Conservation (phyloP, 2,329 filamentous ascomycete genomes). For the Aspergillus pseudoviridinutans region DNA sequence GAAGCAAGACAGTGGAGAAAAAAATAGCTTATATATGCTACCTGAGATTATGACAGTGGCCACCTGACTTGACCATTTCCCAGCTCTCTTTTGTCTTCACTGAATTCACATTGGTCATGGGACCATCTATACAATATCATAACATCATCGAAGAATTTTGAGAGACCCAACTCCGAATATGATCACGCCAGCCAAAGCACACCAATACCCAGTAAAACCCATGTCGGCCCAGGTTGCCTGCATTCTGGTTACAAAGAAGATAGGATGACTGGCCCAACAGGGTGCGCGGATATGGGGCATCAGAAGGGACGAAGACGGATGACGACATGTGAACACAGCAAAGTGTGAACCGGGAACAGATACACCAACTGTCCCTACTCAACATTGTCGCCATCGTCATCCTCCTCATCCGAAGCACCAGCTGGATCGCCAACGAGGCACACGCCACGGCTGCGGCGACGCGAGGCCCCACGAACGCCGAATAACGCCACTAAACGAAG, state of each 20-base stretch:
- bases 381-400: slow-evolving; percentile 51
- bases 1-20: background rate
- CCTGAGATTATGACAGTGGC: slow-evolving; percentile 43
- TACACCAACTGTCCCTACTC: slow-evolving; percentile 11
- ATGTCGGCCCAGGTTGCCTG: slow-evolving; percentile 2
- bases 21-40: background rate
- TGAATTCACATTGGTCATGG: slow-evolving; percentile 7
- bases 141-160: slow-evolving; percentile 11
- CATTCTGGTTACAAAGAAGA: slow-evolving; percentile 6
- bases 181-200: slow-evolving; percentile 15
- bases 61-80: slow-evolving; percentile 58
- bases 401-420: slow-evolving; percentile 56
- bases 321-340: slow-evolving; percentile 12
- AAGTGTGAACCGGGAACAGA: slow-evolving; percentile 8
- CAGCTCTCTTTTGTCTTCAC: slow-evolving; percentile 16
- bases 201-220: slow-evolving; percentile 11
- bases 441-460: slow-evolving; percentile 22
- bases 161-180: slow-evolving; percentile 17
- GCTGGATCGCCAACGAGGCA: slow-evolving; percentile 51
- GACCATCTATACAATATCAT: slow-evolving; percentile 13
- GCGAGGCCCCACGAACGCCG: slow-evolving; percentile 43
- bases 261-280: slow-evolving; percentile 3
- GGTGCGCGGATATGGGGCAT: slow-evolving; percentile 2
- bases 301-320: slow-evolving; percentile 11
- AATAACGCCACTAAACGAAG: slow-evolving; percentile 36